phyloP scores from a whole-genome alignment of 1,139 yeast genomes.

The Wickerhamomyces sp. region DNA sequence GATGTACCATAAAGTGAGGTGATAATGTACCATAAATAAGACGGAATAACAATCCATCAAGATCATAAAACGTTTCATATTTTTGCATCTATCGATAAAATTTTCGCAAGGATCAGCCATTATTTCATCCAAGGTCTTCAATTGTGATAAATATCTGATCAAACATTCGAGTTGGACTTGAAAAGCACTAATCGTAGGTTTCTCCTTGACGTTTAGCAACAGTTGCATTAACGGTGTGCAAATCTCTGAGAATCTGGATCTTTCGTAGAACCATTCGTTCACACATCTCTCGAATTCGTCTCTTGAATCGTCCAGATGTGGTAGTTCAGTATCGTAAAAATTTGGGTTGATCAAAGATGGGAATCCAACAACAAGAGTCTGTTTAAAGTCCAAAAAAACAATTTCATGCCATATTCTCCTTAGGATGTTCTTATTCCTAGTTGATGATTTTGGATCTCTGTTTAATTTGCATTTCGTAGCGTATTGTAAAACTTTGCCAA shows the following conservation, averaged over 20 bases:
- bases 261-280: constrained; percentile 14
- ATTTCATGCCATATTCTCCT: constrained; percentile 22
- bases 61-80: constrained; percentile 6
- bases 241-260: constrained; percentile 9
- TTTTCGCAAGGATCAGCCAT: constrained; percentile 13
- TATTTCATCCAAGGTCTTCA: constrained; percentile 11
- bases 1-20: constrained; percentile 16
- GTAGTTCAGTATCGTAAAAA: constrained; percentile 19
- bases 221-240: constrained; percentile 13
- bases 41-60: constrained; percentile 13
- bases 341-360: constrained; percentile 16
- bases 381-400: constrained; percentile 16
- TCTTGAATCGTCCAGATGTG: constrained; percentile 17
- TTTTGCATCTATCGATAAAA: constrained; percentile 12
- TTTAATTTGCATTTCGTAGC: constrained; percentile 17
- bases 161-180: constrained; percentile 10
- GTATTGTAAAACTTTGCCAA: constrained; percentile 19
- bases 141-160: constrained; percentile 4
- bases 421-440: constrained; percentile 11
- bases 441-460: constrained; percentile 15
- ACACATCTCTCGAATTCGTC: constrained; percentile 15
- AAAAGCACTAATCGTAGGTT: constrained; percentile 13
- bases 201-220: constrained; percentile 14
- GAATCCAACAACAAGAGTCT: constrained; percentile 14
- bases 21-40: constrained; percentile 18